A percentile compares a stretch with the other conserved stretches of the same genome.
Conservation (phyloP, 2,329 filamentous ascomycete species). For the Epichloe typhina region DNA sequence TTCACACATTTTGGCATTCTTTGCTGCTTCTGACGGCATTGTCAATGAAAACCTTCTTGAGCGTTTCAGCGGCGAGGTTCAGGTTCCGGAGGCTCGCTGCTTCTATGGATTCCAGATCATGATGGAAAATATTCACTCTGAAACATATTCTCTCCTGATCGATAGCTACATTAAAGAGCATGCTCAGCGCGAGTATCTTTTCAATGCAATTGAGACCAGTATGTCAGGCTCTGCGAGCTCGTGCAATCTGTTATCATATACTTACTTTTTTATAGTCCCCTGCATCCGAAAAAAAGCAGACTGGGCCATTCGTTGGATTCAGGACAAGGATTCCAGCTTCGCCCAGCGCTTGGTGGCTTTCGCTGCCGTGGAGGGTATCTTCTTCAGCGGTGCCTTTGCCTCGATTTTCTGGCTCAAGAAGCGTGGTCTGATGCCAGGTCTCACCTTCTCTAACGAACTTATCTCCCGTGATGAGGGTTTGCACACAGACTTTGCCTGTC, state of each 20-base stretch:
- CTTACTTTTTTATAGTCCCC: constrained; percentile 47
- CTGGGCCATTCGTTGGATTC: constrained; percentile 93
- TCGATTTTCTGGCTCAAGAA: constrained; percentile 99
- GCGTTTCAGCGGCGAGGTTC: constrained; percentile 93
- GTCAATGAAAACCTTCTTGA: constrained; percentile 99
- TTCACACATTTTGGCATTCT: constrained; percentile 97
- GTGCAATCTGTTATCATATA: neutral
- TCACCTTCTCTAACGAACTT: constrained; percentile 99
- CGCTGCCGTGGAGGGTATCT: constrained; percentile 96
- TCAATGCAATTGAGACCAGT: constrained; percentile 98
- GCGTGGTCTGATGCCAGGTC: constrained; percentile 94
- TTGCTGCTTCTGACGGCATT: constrained; percentile 95
- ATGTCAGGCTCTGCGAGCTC: constrained; percentile 24
- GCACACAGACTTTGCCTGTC: constrained; percentile 97
- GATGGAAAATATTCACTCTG: constrained; percentile 99
- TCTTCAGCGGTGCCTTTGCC: constrained; percentile 97
- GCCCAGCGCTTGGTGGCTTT: constrained; percentile 93
- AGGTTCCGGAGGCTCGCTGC: constrained; percentile 95
- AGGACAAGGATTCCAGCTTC: constrained; percentile 85
- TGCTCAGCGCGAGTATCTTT: constrained; percentile 83
- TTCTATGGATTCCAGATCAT: constrained; percentile 99
- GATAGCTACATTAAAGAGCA: constrained; percentile 99
- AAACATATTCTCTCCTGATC: constrained; percentile 97
- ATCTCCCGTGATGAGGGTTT: constrained; percentile 99
- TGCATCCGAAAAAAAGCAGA: constrained; percentile 98